These are phyloP conservation scores for Candida qinlingensis DNA, from an alignment of 805 yeast species.

Conservation along the genomic window DNA sequence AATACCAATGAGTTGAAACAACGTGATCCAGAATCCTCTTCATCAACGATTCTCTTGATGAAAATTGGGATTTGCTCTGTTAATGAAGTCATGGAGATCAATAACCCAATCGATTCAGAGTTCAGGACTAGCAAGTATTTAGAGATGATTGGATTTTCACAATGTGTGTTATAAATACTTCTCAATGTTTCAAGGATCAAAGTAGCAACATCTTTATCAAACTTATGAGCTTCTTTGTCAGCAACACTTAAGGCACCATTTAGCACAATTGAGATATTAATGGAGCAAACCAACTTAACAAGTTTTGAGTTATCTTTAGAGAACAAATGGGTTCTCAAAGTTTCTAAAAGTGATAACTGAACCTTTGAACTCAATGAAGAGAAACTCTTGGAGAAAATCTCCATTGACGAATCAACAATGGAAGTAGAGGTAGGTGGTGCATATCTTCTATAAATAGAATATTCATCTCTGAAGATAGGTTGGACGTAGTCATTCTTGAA, in stretches of 20 bases:
- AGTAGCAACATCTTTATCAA: constrained; percentile 35
- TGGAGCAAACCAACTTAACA: constrained; percentile 43
- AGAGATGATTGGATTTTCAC: constrained; percentile 1
- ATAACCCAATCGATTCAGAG: constrained; percentile 54
- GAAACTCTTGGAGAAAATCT: constrained; percentile 64
- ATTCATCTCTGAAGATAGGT: constrained; percentile 19
- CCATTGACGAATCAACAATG: constrained; percentile 73
- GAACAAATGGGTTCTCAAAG: constrained; percentile 52
- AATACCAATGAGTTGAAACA: constrained; percentile 49
- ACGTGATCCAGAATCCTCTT: constrained; percentile 58
- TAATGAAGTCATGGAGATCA: constrained; percentile 33
- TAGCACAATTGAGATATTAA: constrained; percentile 62
- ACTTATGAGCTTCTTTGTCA: constrained; percentile 15
- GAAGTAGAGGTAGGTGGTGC: constrained; percentile 44
- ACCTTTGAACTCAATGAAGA: constrained; percentile 70
- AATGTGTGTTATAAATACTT: constrained; percentile 16
- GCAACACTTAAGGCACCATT: constrained; percentile 39
- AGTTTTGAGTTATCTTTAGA: constrained; percentile 31
- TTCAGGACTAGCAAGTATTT: constrained; percentile 39
- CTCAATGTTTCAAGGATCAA: constrained; percentile 48
- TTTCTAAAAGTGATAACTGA: constrained; percentile 84
- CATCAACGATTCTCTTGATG: constrained; percentile 63
- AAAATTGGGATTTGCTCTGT: constrained; percentile 44
- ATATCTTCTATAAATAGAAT: constrained; percentile 30
- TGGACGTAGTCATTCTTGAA: constrained; percentile 38